Evolutionary conservation across 2,329 filamentous ascomycete species (phyloP), one percentile per base, ranked within the genome.

Genomic region (Diplodia scrobiculata): DNA sequence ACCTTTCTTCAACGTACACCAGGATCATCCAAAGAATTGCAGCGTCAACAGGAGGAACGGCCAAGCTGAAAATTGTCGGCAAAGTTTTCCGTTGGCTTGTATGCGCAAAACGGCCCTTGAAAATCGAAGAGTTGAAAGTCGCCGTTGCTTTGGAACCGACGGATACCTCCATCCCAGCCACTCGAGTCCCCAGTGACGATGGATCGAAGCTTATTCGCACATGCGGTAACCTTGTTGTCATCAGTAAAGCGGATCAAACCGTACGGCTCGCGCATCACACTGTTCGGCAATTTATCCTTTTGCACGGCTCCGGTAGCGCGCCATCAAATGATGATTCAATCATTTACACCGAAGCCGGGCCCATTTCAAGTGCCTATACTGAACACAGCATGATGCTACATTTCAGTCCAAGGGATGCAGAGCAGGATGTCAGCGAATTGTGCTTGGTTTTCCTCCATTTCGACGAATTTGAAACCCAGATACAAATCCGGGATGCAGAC

Each of bases 391-490:
- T 6, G 21, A n/a, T 1, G 21, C 11, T 68, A 9, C 59, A 67
- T 34, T 68, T 79, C n/a, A 51, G 73, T 7, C 5, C 68, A 3
- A 29, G 68, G 14, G 68, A 73, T 14, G 72, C 70, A 1, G 70
- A 80, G 63, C 70, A 72, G 32, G 54, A 71, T 5, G 65, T 76
- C 48, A 77, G 77, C 2, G 74, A 78, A 36, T 73, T 78, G 52
- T 80, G 79, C 67, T 52, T 79, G 14, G 78, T 77, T 0, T 81
- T 81, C 67, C 74, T 81, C 19, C 68, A 75, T 10, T 79, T 79
- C 59, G 75, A 73, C 45, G 76, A 80, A 50, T 81, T 81, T 47
- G 73, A 79, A 60, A 74, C 71, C 4, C 67, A 71, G 19, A n/a
- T 69, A 2, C 11, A 51, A 29, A 9, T 27, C 1, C 10, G 48